Evolutionary conservation across 2,329 filamentous ascomycete genomes (phyloP).

Genomic region (Penicillium sp.): DNA sequence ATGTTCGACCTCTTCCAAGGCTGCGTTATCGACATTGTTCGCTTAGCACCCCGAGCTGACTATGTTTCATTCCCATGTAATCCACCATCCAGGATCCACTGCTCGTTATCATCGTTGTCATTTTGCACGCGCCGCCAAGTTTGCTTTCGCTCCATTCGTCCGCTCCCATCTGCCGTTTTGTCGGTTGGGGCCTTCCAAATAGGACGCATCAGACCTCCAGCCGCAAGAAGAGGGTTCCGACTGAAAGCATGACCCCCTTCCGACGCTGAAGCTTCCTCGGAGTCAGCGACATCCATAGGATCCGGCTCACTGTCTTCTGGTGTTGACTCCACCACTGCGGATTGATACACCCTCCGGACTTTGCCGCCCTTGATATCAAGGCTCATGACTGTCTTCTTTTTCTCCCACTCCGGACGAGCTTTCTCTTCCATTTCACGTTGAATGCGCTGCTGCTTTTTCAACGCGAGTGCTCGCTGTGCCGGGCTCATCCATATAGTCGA

Average conservation of each 20-base stretch:
- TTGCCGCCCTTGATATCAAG: slow-evolving; percentile 76
- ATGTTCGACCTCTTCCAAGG: background rate
- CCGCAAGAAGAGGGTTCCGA: slow-evolving; percentile 43
- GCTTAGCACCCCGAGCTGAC: background rate
- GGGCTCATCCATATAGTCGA: slow-evolving; percentile 79
- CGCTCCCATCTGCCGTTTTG: slow-evolving; percentile 20
- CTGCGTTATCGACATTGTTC: background rate
- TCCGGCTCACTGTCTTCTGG: slow-evolving; percentile 19
- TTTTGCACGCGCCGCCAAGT: slow-evolving; percentile 47
- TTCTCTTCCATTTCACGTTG: slow-evolving; percentile 84
- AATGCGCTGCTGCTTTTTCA: slow-evolving; percentile 80
- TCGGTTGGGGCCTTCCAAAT: slow-evolving; percentile 41
- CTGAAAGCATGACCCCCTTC: slow-evolving; percentile 38
- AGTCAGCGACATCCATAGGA: slow-evolving; percentile 5
- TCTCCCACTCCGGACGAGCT: slow-evolving; percentile 80
- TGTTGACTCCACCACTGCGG: slow-evolving; percentile 29
- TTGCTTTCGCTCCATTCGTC: slow-evolving; percentile 35
- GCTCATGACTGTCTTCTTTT: slow-evolving; percentile 75
- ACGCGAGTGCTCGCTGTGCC: slow-evolving; percentile 72
- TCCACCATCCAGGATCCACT: slow-evolving; percentile 46
- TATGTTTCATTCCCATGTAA: slow-evolving; percentile 33
- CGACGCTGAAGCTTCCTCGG: slow-evolving; percentile 9
- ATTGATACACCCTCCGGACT: slow-evolving; percentile 56
- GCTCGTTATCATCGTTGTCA: slow-evolving; percentile 47
- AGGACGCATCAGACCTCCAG: slow-evolving; percentile 43